Base-by-base conservation (phyloP, 1,284 basidiomycete species). In the Dichomitus squalens region DNA sequence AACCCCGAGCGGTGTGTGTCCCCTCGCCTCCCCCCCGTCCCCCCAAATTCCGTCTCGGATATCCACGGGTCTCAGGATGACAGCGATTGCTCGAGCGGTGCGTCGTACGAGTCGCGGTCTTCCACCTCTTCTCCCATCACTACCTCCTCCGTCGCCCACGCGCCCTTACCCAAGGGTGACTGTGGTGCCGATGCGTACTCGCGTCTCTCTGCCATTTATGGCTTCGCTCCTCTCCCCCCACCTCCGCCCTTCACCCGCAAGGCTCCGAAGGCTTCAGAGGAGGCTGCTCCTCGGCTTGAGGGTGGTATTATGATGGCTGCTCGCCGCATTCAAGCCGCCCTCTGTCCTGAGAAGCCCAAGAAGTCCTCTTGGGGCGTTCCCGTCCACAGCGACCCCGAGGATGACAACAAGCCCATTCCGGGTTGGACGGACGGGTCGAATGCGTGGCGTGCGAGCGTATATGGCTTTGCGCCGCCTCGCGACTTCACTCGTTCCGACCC, bases 341-440 rank as follows among this genome's bases (percentile, higher is more conserved):
- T 86, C 31, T 77, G 75, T 56, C 67, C 77, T 0, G 73, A 76
- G 47, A 76, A 81, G 47, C 46, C 64, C 11, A 77, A 72, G 62
- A 60, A 61, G 12, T 56, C 64, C n/a, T 54, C 57, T 1, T 68
- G 64, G 64, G 57, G 58, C 36, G 39, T 63, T 4, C 65, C 64
- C 9, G 56, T 59, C 33, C 62, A 65, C 57, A 52, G 57, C 23
- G 65, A 64, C 33, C 53, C 63, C 16, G 59, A 52, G 52, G 59
- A 57, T 11, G 65, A 65, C 53, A 66, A 66, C 68, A 79, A 72
- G 70, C 73, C 67, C 50, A 79, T 88, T 31, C 83, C 85, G 0
- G 87, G 87, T 7, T 89, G 88, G 87, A 87, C 81, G 2, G 87
- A 89, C 60, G 82, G 86, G 46, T 79, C 77, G 20, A 75, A 83